Base-by-base conservation (phyloP, 2,329 filamentous ascomycete species). In the Kalmusia sp. region DNA sequence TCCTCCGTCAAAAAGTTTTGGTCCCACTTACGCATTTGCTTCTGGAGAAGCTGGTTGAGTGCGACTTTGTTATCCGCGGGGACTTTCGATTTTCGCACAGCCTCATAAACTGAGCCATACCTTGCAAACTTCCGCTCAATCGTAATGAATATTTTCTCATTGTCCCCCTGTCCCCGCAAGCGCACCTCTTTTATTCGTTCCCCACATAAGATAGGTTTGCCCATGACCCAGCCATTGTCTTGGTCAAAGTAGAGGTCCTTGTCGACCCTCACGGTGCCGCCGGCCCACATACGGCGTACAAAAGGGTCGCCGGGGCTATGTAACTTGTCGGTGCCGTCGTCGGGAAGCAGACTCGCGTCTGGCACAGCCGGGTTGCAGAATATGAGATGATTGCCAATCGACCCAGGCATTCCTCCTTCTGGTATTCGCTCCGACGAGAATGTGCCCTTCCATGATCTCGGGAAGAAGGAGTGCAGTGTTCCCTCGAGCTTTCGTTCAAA, bases 281-380 rank as follows among this genome's bases (percentile, higher is more conserved):
- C 92, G 12, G 91, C 91, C 95, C 95, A 99, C 78, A 99, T 86
- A 15, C 95, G 87, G 19, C 90, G 84, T 45, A 82, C 82, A 70
- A 90, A 96, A 1, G 87, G 86, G 3, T 71, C 70, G 1, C 89
- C 91, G 0, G 93, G 93, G 21, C 82, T 87, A 69, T 96, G 92
- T 48, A 88, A 80, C 4, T 84, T 79, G 71, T 98, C 93, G 1
- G 93, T 96, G 52, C 95, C 93, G 76, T 99, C 95, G 1, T 99
- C 95, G 1, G 86, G 79, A 15, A 92, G 82, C 37, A 98, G 83
- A 28, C 79, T 63, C 6, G 82, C 84, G 12, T 84, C 77, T 1
- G 83, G 79, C 15, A 88, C 78, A 57, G 86, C 84, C 9, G 89
- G 84, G 54, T 92, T 91, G 76, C 96, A 97, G 78, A 96, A 96